Evolutionary conservation across 1,139 yeast species (phyloP).

Genomic region (Pneumocystis murina): DNA sequence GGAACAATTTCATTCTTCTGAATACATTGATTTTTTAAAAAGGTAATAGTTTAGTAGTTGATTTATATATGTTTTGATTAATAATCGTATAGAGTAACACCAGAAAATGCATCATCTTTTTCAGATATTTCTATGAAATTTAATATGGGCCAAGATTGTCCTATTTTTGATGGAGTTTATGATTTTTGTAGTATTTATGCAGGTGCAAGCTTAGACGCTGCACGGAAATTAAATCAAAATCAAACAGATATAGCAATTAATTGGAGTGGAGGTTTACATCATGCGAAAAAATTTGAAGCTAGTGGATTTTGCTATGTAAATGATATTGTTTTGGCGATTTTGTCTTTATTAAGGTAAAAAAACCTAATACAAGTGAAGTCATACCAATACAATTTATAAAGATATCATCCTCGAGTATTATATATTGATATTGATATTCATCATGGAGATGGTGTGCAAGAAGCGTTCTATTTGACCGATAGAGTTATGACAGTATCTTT

Average conservation of each 20-base stretch:
- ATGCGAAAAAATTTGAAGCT: constrained; percentile 88
- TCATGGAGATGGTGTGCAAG: constrained; percentile 98
- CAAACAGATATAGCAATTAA: constrained; percentile 92
- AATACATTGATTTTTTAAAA: constrained; percentile 67
- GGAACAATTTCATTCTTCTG: constrained; percentile 68
- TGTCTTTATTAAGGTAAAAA: constrained; percentile 40
- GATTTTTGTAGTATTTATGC: constrained; percentile 77
- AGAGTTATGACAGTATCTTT: constrained; percentile 90
- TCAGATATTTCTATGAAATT: constrained; percentile 53
- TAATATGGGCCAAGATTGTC: constrained; percentile 95
- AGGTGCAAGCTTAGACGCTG: constrained; percentile 88
- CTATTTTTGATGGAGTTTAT: constrained; percentile 87
- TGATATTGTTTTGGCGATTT: constrained; percentile 79
- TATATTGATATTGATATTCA: constrained; percentile 92
- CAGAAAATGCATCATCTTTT: constrained; percentile 53
- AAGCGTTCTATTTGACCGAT: constrained; percentile 89
- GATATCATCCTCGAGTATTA: constrained; percentile 80
- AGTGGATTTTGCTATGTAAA: constrained; percentile 91
- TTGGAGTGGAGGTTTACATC: constrained; percentile 96
- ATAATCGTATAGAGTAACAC: constrained; percentile 41
- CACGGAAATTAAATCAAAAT: constrained; percentile 65
- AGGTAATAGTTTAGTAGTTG: constrained; percentile 8
- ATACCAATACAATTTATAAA: constrained; percentile 11
- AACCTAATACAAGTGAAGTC: not conserved
- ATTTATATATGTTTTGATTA: not conserved